phyloP scores from a whole-genome alignment of 2,329 filamentous ascomycete genomes.

The Hymenoscyphus fraxineus region DNA sequence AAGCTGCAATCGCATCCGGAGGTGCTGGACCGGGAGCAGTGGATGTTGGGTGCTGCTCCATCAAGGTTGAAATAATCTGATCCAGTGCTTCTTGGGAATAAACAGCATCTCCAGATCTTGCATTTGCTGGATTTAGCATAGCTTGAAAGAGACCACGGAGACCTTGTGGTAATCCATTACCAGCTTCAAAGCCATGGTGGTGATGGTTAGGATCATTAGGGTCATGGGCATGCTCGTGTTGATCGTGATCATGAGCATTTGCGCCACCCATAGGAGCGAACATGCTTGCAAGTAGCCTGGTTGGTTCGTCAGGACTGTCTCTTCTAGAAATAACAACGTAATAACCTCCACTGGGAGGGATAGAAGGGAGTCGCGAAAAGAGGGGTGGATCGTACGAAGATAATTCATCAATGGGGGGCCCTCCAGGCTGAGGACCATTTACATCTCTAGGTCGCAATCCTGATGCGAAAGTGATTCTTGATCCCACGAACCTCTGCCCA shows the following conservation, averaged over 20 bases:
- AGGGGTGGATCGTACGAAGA: conserved; percentile 40
- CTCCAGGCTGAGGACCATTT: conserved; percentile 45
- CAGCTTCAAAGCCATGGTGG: conserved; percentile 8
- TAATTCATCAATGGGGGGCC: conserved; percentile 45
- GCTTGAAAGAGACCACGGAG: conserved; percentile 51
- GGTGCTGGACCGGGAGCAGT: conserved; percentile 81
- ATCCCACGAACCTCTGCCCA: conserved; percentile 26
- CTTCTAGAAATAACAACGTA: conserved; percentile 25
- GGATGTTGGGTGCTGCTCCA: conserved; percentile 75
- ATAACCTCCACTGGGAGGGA: conserved; percentile 20
- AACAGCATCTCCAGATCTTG: conserved; percentile 71
- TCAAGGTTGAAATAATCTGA: conserved; percentile 78
- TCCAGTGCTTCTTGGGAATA: conserved; percentile 90
- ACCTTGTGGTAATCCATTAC: conserved; percentile 37
- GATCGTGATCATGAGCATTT: conserved; percentile 8
- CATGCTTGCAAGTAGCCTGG: conserved; percentile 30
- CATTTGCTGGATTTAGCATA: conserved; percentile 51
- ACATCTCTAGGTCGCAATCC: conserved; percentile 47
- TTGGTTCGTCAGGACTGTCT: conserved; percentile 29
- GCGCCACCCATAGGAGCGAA: conserved; percentile 25
- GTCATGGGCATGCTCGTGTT: conserved; percentile 18
- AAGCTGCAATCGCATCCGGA: conserved; percentile 64
- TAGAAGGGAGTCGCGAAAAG: conserved; percentile 16
- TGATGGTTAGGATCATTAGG: conserved; percentile 24
- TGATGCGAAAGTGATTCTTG: conserved; percentile 33